These are phyloP conservation scores for Phaseolus coccineus DNA, from an alignment of 331 rosid species.

Conservation along the genomic window DNA sequence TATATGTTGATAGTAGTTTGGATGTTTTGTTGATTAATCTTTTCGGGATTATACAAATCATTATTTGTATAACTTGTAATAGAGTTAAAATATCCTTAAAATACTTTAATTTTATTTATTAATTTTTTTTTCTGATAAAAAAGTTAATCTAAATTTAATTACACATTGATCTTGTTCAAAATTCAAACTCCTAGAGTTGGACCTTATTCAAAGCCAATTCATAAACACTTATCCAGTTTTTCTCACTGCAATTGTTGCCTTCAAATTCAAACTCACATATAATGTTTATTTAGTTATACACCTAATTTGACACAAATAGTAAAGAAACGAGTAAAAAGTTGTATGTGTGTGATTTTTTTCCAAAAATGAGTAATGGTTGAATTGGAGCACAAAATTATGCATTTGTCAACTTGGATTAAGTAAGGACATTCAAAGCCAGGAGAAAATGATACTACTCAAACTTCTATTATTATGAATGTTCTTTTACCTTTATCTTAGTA, in stretches of 20 bases:
- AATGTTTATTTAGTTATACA: neutral
- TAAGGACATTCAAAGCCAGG: neutral
- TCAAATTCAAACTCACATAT: neutral
- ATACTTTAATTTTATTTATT: no score
- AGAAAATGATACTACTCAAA: no score
- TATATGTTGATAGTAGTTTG: no score
- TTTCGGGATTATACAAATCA: no score
- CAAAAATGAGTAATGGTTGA: no score
- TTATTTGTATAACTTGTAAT: no score
- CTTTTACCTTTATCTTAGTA: no score
- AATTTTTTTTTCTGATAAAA: no score
- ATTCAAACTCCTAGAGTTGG: neutral
- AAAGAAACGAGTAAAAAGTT: neutral
- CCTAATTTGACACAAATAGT: neutral
- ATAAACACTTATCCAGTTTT: neutral
- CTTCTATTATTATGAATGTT: no score
- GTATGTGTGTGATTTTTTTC: neutral
- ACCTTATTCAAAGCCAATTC: neutral
- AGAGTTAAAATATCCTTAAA: no score
- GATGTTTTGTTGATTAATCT: no score
- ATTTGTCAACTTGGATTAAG: neutral
- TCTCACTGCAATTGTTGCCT: neutral
- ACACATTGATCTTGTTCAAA: neutral
- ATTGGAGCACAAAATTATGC: neutral
- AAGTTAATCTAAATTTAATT: no score